Percentiles rank a stretch among this genome's conserved stretches.
Evolutionary conservation across 108 stramenopile species (phyloP).

Genomic region (Thalassiosira profunda): DNA sequence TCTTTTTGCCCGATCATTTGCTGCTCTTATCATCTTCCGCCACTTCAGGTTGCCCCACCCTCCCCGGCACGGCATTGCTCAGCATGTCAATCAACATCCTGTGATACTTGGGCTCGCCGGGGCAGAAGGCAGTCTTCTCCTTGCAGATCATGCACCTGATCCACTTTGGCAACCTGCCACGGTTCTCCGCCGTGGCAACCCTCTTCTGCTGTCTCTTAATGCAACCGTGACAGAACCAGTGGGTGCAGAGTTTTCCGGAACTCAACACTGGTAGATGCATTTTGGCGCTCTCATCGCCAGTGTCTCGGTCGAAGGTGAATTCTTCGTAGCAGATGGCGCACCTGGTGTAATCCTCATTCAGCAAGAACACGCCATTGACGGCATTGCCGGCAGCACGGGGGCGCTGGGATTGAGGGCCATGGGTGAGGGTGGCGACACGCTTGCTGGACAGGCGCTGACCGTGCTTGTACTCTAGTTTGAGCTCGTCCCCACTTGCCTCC

Average conservation of each 20-base stretch:
- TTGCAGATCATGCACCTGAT: neutral
- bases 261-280: neutral
- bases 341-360: neutral
- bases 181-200: neutral
- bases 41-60: no score
- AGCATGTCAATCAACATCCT: conserved; percentile 10
- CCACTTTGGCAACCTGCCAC: neutral
- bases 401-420: no score
- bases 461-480: neutral
- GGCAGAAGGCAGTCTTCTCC: neutral
- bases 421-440: no score
- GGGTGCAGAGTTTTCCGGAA: neutral
- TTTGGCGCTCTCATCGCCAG: neutral
- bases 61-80: no score
- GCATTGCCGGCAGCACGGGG: neutral
- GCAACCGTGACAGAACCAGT: conserved; percentile 5
- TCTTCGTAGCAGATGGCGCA: neutral
- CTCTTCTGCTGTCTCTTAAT: no score
- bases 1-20: no score
- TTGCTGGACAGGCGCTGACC: neutral
- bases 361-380: neutral
- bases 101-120: neutral
- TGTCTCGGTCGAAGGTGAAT: neutral
- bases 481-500: no score
- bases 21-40: no score